Conservation (phyloP, 1,284 basidiomycete genomes). For the Naganishia cerealis region DNA sequence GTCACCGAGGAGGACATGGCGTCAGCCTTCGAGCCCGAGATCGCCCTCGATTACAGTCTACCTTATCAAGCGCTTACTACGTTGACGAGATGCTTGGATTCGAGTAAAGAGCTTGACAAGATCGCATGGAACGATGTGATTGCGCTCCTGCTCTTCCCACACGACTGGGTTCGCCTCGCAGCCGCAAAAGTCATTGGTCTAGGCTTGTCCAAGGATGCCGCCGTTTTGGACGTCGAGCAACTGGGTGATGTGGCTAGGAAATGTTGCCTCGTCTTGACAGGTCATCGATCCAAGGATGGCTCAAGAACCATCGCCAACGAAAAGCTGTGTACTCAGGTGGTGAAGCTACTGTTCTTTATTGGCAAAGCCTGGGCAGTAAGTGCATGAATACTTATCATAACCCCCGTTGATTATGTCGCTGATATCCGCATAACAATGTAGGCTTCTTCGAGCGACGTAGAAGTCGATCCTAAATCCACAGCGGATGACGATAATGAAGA, state of each 20-base stretch:
- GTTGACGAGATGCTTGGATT: conserved; percentile 63
- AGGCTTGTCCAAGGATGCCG: conserved; percentile 36
- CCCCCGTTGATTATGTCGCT: conserved; percentile 4
- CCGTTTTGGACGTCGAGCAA: conserved; percentile 46
- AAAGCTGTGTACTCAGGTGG: conserved; percentile 74
- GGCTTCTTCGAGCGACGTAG: conserved; percentile 16
- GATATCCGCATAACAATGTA: conserved; percentile 41
- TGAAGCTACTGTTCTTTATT: conserved; percentile 91
- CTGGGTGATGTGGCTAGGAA: conserved; percentile 75
- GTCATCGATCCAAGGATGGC: conserved; percentile 59
- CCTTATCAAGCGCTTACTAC: conserved; percentile 78
- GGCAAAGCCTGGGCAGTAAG: conserved; percentile 74
- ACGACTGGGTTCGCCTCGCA: conserved; percentile 88
- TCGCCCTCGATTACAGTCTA: conserved; percentile 73
- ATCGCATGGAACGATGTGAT: conserved; percentile 68
- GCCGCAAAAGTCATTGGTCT: conserved; percentile 68
- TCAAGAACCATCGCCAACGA: conserved; percentile 62
- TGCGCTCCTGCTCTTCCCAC: conserved; percentile 77
- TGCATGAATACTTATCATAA: conserved; percentile 37
- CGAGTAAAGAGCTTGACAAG: conserved; percentile 59
- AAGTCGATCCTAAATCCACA: conserved; percentile 39
- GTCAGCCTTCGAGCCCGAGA: conserved; percentile 53
- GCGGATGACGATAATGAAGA: conserved; percentile 47
- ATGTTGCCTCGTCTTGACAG: conserved; percentile 76
- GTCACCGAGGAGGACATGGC: conserved; percentile 51